Base-by-base conservation (phyloP, 331 rosid species). In the Malus hybrid region DNA sequence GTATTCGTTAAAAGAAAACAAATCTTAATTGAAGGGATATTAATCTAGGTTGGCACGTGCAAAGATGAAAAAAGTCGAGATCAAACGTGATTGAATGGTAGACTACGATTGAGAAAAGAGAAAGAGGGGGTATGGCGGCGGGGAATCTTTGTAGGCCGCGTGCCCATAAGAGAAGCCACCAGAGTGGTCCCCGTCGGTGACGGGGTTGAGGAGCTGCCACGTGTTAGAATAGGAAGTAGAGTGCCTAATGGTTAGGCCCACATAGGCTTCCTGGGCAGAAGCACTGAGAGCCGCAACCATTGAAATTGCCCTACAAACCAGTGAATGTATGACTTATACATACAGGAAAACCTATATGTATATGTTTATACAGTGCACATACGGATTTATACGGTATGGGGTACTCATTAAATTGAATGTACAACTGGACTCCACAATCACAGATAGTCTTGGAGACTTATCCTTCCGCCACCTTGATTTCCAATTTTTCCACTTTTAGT, bases 71-170 rank as follows among this genome's bases (percentile, higher is more conserved):
- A 60, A 56, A 28, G 70, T 4, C 6, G 32, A 79, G 64, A 76
- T 52, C 22, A 89, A 91, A 91, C 94, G 93, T 89, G 97, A 81
- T 75, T 74, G 88, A 88, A 89, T 81, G 84, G 88, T 82, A 68
- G 57, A 55, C 70, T 63, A 32, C 13, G 44, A 39, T 5, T 50
- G 30, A 32, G 76, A 77, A 28, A 20, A 57, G 76, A 70, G 68
- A 55, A 18, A 34, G 46, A 10, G 18, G 56, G 78, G 83, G 82
- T 52, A 68, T 89, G 99, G 97, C 99, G 96, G 99, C 99, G 95
- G 92, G 94, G 93, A 83, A 87, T 91, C 86, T 85, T 86, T 71
- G 91, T 82, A 83, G 87, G 94, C 76, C 91, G 89, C 93, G 96
- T 91, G 97, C 83, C 86, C 44, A 28, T 64, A 74, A 13, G 78